Base-by-base conservation (phyloP, 345 rosid genomes). In the Luvunga scandens region DNA sequence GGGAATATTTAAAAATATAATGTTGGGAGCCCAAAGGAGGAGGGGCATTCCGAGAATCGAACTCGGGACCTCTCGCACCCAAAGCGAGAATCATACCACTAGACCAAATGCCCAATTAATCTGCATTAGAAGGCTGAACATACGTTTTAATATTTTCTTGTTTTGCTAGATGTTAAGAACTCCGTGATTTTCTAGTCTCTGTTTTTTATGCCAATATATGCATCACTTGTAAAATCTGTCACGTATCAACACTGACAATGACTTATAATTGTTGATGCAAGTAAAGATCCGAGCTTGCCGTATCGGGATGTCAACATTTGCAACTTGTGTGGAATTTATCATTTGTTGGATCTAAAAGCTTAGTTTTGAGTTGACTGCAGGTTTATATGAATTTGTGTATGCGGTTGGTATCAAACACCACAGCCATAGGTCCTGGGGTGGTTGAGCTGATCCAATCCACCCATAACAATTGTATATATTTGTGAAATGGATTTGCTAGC, bases 21-120 rank as follows among this genome's bases (percentile, higher is more conserved):
- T 18, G 18, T 18, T 18, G 12, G 18, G 2, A 53, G 57, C 50
- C 50, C 50, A 53, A 53, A 0, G 5, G 57, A 18, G 56, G 25
- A 3, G 86, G 85, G 88, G 83, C 85, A 79, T 85, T 86, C 82
- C 75, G 86, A 82, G 88, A 89, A 86, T 80, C 61, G 65, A 82
- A 85, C 83, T 84, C 81, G 71, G 84, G 91, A 86, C 86, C 85
- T 87, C 88, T 87, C 83, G 82, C 86, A 83, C 89, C 91, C 86
- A 75, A 85, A 90, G 85, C 86, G 79, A 89, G 92, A 91, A 87
- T 87, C 90, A 85, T 86, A 81, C 88, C 89, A 88, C 83, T 89
- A 86, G 85, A 90, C 93, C 91, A 91, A 92, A 91, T 90, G 93
- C 94, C 90, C 91, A 14, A 1, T 4, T 34, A 27, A 16, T 68